Evolutionary conservation across 345 rosid species (phyloP).

Genomic region (Citrus sp.): DNA sequence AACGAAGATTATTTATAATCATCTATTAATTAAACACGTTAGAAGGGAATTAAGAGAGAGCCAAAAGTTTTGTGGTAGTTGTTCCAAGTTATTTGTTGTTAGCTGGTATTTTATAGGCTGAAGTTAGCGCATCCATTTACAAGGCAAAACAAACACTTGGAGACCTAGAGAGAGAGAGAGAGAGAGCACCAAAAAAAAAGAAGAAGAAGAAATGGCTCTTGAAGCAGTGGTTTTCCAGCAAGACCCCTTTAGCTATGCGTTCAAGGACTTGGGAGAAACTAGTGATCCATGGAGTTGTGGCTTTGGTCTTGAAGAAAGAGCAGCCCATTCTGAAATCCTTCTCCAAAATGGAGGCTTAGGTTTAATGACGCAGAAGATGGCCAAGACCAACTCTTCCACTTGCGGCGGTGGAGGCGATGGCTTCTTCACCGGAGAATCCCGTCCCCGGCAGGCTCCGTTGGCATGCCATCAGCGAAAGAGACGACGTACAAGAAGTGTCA

Average conservation of each 20-base stretch:
- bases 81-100: not conserved
- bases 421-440: slow-evolving; percentile 4
- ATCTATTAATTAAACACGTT: slow-evolving; percentile 11
- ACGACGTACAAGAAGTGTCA: slow-evolving; percentile 35
- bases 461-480: slow-evolving; percentile 32
- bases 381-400: not conserved
- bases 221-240: slow-evolving; percentile 37
- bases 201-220: slow-evolving; percentile 18
- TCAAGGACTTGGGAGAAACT: slow-evolving; percentile 6
- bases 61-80: not conserved
- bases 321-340: not conserved
- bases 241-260: slow-evolving; percentile 23
- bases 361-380: slow-evolving; percentile 8
- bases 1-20: not conserved
- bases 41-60: not conserved
- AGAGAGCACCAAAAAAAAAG: not conserved
- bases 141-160: too few species aligned
- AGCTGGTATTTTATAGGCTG: not conserved
- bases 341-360: slow-evolving; percentile 13
- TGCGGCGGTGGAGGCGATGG: not conserved
- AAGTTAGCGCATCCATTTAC: not conserved
- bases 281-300: slow-evolving; percentile 5
- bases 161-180: not conserved
- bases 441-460: slow-evolving; percentile 2
- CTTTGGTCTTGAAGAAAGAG: slow-evolving; percentile 15